Evolutionary conservation across 2,329 filamentous ascomycete genomes (phyloP), one percentile per base, ranked within the genome.

Genomic region (Aspergillus chevalieri): DNA sequence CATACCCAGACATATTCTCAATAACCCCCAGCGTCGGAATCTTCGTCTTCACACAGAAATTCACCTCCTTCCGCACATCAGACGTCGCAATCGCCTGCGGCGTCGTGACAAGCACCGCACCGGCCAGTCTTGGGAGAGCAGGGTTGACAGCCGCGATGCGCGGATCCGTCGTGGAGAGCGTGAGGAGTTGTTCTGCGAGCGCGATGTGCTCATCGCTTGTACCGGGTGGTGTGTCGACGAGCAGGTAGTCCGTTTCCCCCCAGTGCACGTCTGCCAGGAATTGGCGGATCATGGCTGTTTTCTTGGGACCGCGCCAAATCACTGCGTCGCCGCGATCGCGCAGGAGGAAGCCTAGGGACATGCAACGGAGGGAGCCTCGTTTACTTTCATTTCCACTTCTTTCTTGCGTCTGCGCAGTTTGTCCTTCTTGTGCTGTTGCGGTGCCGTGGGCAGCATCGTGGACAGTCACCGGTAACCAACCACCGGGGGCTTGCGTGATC

Each of bases 141-240:
- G 41, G 22, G 6, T 34, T 34, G 1, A 9, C 15, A 15, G 57
- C 47, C 17, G 52, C 49, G 5, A 61, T 57, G 2, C 54, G 47
- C 4, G 58, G 39, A 9, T 65, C 56, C 22, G 63, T 58, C 4
- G 66, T 65, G 24, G 70, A 63, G 9, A 73, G 60, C 24, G 70
- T 72, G 51, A 92, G 76, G 0, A 95, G 78, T 17, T 87, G 93
- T 68, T 97, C 92, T 5, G 90, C 89, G 1, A 96, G 82, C 1
- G 90, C 93, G 44, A 98, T 97, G 67, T 97, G 93, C 71, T 98
- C 93, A 70, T 98, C 93, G 52, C 87, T 93, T 2, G 93, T 98
- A 2, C 93, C 93, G 0, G 93, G 93, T 10, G 93, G 93, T 3
- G 93, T 98, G 69, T 98, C 93, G 63, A 98, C 89, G 51, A 98